Conservation (phyloP, 208 protist genomes). For the Acanthamoeba royreba region DNA sequence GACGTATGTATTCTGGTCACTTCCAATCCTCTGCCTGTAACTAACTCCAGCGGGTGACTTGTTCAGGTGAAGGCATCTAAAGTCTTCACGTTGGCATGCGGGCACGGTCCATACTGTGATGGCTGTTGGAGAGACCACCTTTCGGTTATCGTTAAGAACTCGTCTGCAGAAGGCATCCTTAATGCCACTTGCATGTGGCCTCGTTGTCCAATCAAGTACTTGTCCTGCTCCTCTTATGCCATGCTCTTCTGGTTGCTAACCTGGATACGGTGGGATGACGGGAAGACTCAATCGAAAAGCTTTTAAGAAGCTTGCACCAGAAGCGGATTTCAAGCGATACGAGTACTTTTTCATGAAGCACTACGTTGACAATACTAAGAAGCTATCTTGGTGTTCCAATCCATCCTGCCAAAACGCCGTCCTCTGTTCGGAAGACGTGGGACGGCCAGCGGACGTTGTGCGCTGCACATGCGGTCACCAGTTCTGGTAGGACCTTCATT, state of each 20-base stretch:
- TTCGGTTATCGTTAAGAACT: slow-evolving; percentile 40
- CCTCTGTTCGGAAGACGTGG: slow-evolving; percentile 36
- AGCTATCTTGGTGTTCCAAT: slow-evolving; percentile 63
- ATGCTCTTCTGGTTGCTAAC: not conserved
- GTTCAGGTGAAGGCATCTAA: not conserved
- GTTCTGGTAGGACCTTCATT: slow-evolving; percentile 51
- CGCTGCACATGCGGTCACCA: slow-evolving; percentile 62
- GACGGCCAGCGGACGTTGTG: slow-evolving; percentile 53
- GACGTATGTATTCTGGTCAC: slow-evolving; percentile 15
- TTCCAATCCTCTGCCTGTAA: not conserved
- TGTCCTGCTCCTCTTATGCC: not conserved
- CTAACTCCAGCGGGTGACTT: no score
- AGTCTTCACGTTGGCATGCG: not conserved
- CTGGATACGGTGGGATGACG: not conserved
- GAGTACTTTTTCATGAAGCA: slow-evolving; percentile 68
- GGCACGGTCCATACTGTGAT: slow-evolving; percentile 31
- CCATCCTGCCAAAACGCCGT: slow-evolving; percentile 52
- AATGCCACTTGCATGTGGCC: slow-evolving; percentile 60
- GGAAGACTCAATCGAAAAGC: not conserved
- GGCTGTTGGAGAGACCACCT: slow-evolving; percentile 22
- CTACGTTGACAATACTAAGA: slow-evolving; percentile 59
- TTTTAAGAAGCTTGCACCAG: not conserved
- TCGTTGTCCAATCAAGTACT: slow-evolving; percentile 51
- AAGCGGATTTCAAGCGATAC: slow-evolving; percentile 47
- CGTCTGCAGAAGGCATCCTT: slow-evolving; percentile 43